These are phyloP conservation scores for Puya raimondii DNA, from an alignment of 176 grass and related monocot species.

Conservation along the genomic window DNA sequence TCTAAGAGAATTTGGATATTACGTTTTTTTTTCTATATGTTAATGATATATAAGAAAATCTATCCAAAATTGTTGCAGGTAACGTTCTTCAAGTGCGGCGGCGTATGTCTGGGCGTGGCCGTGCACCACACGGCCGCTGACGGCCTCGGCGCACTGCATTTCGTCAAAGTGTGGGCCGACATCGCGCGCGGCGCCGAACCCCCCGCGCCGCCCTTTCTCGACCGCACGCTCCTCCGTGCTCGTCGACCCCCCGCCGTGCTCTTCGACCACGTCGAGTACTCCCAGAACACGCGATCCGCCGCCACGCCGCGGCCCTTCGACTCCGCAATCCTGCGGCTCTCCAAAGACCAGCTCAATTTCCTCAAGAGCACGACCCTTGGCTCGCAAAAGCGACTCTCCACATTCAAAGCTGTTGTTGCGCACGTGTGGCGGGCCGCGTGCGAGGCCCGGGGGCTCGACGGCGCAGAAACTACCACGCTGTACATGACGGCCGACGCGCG, in stretches of 20 bases:
- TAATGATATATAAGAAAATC: not conserved
- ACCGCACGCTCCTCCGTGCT: not conserved
- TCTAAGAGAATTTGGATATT: too few species aligned
- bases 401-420: constrained; percentile 3
- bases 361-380: constrained; percentile 1
- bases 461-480: not conserved
- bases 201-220: not conserved
- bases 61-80: not conserved
- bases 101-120: constrained; percentile 1
- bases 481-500: constrained; percentile 12
- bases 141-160: constrained; percentile 1
- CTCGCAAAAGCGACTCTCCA: not conserved
- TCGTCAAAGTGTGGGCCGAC: constrained; percentile 1
- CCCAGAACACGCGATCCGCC: not conserved
- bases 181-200: not conserved
- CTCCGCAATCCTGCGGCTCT: constrained; percentile 3
- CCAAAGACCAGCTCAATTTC: not conserved
- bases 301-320: not conserved
- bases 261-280: constrained; percentile 11
- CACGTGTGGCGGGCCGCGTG: constrained; percentile 2
- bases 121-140: constrained; percentile 9
- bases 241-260: not conserved
- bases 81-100: constrained; percentile 11
- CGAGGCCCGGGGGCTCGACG: not conserved
- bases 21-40: not conserved